These are phyloP conservation scores for Xylaria bambusicola DNA, from an alignment of 495 filamentous ascomycete species.

Conservation along the genomic window DNA sequence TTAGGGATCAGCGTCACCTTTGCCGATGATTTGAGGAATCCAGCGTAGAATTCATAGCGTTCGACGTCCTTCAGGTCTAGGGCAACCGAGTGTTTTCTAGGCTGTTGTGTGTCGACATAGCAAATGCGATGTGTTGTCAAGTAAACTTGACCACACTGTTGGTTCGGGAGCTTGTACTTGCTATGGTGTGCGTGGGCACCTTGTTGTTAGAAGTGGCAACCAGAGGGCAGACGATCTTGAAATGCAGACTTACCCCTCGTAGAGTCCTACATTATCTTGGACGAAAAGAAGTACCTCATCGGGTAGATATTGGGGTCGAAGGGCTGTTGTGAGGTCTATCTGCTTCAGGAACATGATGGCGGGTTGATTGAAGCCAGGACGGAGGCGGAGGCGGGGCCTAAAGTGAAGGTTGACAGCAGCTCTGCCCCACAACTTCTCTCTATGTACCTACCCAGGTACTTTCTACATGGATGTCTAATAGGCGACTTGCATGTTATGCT, in stretches of 20 bases:
- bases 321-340: constrained; percentile 90
- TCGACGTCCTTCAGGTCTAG: constrained; percentile 91
- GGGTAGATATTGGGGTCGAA: constrained; percentile 84
- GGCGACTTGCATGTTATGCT: too few species aligned
- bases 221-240: constrained; percentile 3
- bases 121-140: constrained; percentile 92
- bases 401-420: constrained; percentile 1
- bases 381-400: constrained; percentile 6
- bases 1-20: constrained; percentile 91
- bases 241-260: constrained; percentile 76
- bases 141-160: constrained; percentile 95
- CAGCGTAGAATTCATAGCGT: constrained; percentile 85
- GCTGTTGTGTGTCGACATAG: constrained; percentile 89
- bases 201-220: constrained; percentile 23
- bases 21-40: constrained; percentile 91
- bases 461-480: too few species aligned
- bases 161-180: constrained; percentile 92
- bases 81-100: constrained; percentile 79
- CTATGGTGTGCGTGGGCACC: constrained; percentile 44
- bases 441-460: too few species aligned
- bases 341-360: constrained; percentile 67
- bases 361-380: constrained; percentile 5
- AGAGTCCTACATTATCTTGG: constrained; percentile 94
- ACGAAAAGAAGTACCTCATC: constrained; percentile 93
- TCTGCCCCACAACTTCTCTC: too few species aligned